phyloP scores from a whole-genome alignment of 1,139 yeast genomes.

The Lodderomyces metapsilosis region DNA sequence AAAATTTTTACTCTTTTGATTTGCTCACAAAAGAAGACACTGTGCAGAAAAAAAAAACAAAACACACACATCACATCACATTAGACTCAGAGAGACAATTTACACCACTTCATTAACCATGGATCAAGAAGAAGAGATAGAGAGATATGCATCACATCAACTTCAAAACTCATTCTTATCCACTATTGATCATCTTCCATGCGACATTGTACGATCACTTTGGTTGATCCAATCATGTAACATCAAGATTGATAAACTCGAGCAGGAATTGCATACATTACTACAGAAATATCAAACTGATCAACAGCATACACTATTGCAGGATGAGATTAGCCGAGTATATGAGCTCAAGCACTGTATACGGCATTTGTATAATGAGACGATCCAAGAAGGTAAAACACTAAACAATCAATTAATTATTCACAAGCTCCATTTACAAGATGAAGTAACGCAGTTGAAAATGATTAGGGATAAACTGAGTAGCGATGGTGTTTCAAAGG shows the following conservation, averaged over 20 bases:
- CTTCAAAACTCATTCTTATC: conserved; percentile 41
- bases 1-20: no score
- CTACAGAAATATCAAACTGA: conserved; percentile 11
- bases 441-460: conserved; percentile 32
- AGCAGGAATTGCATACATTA: conserved; percentile 19
- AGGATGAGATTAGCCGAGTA: conserved; percentile 5
- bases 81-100: no score
- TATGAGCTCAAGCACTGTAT: conserved; percentile 12
- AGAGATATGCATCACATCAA: conserved; percentile 10
- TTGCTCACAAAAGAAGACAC: no score
- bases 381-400: conserved; percentile 34
- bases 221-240: conserved; percentile 48
- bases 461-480: conserved; percentile 6
- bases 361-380: conserved; percentile 21
- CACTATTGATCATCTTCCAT: conserved; percentile 47
- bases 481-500: conserved; percentile 9
- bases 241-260: conserved; percentile 24
- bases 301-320: conserved; percentile 3
- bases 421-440: conserved; percentile 29
- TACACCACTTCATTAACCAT: neutral
- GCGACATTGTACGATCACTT: conserved; percentile 44
- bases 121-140: conserved; percentile 6
- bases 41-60: no score
- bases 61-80: no score
- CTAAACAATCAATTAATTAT: conserved; percentile 34